Conservation (phyloP, 805 yeast species). For the Starmerella riodocensis region DNA sequence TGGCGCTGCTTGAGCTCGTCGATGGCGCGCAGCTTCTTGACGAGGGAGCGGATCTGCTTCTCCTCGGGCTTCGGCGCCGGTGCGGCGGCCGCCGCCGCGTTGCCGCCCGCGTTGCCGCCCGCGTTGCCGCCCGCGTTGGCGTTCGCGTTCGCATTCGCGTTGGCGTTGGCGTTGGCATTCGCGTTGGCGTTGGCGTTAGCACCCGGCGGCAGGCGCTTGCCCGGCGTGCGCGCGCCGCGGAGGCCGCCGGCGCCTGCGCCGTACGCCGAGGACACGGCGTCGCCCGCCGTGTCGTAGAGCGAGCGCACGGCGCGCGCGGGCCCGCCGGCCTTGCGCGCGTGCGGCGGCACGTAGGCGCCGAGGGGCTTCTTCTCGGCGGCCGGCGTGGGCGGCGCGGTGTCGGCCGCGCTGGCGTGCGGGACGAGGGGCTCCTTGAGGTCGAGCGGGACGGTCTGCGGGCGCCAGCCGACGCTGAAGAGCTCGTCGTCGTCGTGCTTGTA, state of each 20-base stretch:
- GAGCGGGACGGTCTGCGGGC: conserved; percentile 49
- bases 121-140: neutral
- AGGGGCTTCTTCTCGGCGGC: conserved; percentile 43
- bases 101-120: neutral
- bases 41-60: conserved; percentile 76
- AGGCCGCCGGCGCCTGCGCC: neutral
- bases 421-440: conserved; percentile 36
- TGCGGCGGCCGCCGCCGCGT: conserved; percentile 40
- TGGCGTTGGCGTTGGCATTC: too few species aligned
- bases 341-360: conserved; percentile 96
- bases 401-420: conserved; percentile 60
- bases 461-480: conserved; percentile 72
- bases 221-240: neutral
- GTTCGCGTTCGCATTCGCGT: neutral
- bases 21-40: conserved; percentile 92
- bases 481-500: conserved; percentile 71
- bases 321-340: conserved; percentile 47
- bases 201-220: neutral
- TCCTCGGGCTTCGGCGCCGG: conserved; percentile 48
- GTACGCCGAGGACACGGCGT: too few species aligned
- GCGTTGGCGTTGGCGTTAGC: too few species aligned
- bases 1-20: conserved; percentile 78
- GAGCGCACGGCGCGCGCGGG: conserved; percentile 24
- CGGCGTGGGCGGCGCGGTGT: conserved; percentile 24
- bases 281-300: conserved; percentile 19